A percentile compares a stretch with the other conserved stretches of the same genome.
Conservation (phyloP, 495 filamentous ascomycete species). For the Gamarada debralockiae region DNA sequence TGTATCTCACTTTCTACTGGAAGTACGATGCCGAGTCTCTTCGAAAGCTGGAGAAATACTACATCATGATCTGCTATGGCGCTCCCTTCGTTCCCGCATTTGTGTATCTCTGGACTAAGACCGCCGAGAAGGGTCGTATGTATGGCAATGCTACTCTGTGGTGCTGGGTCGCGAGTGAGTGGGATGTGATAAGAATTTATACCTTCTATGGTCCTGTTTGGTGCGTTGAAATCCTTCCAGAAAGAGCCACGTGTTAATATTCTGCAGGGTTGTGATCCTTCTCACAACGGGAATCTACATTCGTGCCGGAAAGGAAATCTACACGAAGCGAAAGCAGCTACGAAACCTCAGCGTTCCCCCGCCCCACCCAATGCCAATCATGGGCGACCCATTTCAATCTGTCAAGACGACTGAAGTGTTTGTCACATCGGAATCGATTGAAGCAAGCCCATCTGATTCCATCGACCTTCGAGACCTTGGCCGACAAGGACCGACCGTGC, state of each 20-base stretch:
- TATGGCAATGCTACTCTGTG: constrained; percentile 80
- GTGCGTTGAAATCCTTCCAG: constrained; percentile 31
- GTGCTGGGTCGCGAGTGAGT: constrained; percentile 72
- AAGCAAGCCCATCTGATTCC: background rate
- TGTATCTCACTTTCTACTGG: constrained; percentile 81
- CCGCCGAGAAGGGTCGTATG: constrained; percentile 43
- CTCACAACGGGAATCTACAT: constrained; percentile 72
- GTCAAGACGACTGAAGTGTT: constrained; percentile 56
- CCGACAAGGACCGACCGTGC: background rate
- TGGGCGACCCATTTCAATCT: constrained; percentile 46
- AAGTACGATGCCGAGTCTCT: constrained; percentile 67
- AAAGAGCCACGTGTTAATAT: background rate
- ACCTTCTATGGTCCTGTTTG: constrained; percentile 84
- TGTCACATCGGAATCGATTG: constrained; percentile 36
- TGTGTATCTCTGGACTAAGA: constrained; percentile 60
- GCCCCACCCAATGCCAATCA: constrained; percentile 37
- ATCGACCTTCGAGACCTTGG: background rate
- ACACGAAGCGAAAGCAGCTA: constrained; percentile 44
- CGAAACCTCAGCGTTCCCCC: constrained; percentile 36
- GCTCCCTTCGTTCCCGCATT: constrained; percentile 69
- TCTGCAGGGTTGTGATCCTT: constrained; percentile 56
- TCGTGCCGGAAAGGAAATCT: constrained; percentile 69
- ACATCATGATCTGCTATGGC: constrained; percentile 71
- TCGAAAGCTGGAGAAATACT: constrained; percentile 66
- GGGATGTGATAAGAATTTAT: constrained; percentile 71